These are phyloP conservation scores for Populus tomentosa DNA, from an alignment of 441 rosid species.

Conservation along the genomic window DNA sequence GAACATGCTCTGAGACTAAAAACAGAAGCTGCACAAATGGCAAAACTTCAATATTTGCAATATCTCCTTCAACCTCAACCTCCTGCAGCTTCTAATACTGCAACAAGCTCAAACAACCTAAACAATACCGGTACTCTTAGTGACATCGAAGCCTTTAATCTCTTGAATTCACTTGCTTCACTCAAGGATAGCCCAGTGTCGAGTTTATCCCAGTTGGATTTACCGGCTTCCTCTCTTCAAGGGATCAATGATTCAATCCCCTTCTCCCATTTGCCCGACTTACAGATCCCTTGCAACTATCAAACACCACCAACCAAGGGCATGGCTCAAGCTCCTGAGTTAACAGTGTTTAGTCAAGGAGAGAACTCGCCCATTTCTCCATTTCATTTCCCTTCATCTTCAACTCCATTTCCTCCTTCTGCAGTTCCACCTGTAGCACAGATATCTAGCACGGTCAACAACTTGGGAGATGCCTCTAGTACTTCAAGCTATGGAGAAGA, in stretches of 20 bases:
- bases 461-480: slow-evolving; percentile 10
- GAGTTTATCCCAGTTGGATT: slow-evolving; percentile 23
- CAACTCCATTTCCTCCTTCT: slow-evolving; percentile 38
- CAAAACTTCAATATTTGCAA: slow-evolving; percentile 52
- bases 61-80: slow-evolving; percentile 48
- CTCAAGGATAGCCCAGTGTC: slow-evolving; percentile 28
- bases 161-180: slow-evolving; percentile 37
- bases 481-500: slow-evolving; percentile 47
- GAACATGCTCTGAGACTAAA: slow-evolving; percentile 47
- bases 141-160: slow-evolving; percentile 39
- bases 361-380: slow-evolving; percentile 37
- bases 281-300: slow-evolving; percentile 40
- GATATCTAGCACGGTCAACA: slow-evolving; percentile 7
- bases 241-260: slow-evolving; percentile 26
- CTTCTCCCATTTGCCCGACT: slow-evolving; percentile 51
- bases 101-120: slow-evolving; percentile 22
- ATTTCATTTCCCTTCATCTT: slow-evolving; percentile 37
- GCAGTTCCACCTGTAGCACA: slow-evolving; percentile 20
- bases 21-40: slow-evolving; percentile 46
- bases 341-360: slow-evolving; percentile 30
- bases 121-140: slow-evolving; percentile 14
- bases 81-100: slow-evolving; percentile 21
- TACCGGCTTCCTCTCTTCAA: slow-evolving; percentile 31
- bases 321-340: slow-evolving; percentile 20
- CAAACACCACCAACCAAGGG: slow-evolving; percentile 27